Evolutionary conservation across 129 eudicot species (phyloP).

Genomic region (Deinandra increscens): DNA sequence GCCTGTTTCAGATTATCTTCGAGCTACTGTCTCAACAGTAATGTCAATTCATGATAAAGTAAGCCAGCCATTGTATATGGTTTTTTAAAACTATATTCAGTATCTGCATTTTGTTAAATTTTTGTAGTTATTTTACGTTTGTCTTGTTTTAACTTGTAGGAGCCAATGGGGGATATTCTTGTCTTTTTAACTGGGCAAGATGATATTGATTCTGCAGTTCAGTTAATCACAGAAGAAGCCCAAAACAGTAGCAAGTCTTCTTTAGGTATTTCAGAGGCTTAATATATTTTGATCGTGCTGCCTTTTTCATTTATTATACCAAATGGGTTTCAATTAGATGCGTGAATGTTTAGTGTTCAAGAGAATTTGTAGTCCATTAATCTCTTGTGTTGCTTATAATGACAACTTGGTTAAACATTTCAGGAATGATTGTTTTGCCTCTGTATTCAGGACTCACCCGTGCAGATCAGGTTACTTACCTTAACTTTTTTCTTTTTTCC

Average conservation of each 20-base stretch:
- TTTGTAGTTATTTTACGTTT: neutral
- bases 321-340: neutral
- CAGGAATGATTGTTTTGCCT: constrained; percentile 85
- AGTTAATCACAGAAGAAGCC: constrained; percentile 77
- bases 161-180: constrained; percentile 87
- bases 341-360: neutral
- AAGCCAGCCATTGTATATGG: constrained; percentile 1
- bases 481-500: neutral
- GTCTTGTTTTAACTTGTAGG: constrained; percentile 37
- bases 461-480: constrained; percentile 72
- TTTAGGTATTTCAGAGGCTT: constrained; percentile 35
- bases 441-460: constrained; percentile 95
- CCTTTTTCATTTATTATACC: neutral
- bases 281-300: constrained; percentile 11
- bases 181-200: constrained; percentile 98
- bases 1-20: constrained; percentile 88
- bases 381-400: constrained; percentile 20
- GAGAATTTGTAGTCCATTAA: neutral
- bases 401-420: constrained; percentile 21
- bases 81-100: neutral
- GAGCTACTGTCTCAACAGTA: constrained; percentile 86
- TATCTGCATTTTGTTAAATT: neutral
- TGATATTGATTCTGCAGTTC: constrained; percentile 92
- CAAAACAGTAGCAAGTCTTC: constrained; percentile 47
- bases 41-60: constrained; percentile 80